Base-by-base conservation (phyloP, 345 rosid species). In the Aquilaria sinensis region DNA sequence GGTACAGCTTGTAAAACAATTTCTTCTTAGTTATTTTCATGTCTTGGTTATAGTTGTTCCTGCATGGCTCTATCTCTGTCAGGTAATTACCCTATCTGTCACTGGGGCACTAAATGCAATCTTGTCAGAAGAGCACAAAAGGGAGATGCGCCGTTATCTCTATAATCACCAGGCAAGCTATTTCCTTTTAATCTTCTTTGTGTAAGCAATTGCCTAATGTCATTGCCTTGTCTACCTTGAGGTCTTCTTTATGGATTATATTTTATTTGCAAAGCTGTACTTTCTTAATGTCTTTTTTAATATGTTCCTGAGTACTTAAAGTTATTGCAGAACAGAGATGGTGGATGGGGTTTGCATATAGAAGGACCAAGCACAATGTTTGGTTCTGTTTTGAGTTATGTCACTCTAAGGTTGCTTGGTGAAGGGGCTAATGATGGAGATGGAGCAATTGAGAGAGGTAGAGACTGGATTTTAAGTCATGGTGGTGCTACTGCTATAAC, bases 291-390 rank as follows among this genome's bases (percentile, higher is more conserved):
- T 14, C 45, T 37, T 51, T 2, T 23, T 12, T 9, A 56, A 14
- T 32, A 41, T 61, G 15, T 32, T 47, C 16, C 12, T 33, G 8
- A 47, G 31, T 48, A 33, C 49, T 29, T 64, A 66, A 37, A 37
- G 43, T 37, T 37, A 62, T 71, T 83, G 61, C 88, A 94, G 99
- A 94, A 94, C 62, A 73, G 75, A 75, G 99, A 94, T 68, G 99
- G 97, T 32, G 97, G 97, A 9, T 94, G 99, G 99, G 97, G 99
- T 60, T 85, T 94, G 62, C 99, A 94, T 76, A 94, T 94, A 63
- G 99, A 94, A 76, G 97, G 99, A 12, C 97, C 74, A 4, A 94
- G 97, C 83, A 90, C 97, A 14, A 94, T 94, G 99, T 94, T 94
- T 88, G 96, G 99, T 31, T 68, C 90, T 57, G 97, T 84, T 53